Base-by-base conservation (phyloP, 2,329 filamentous ascomycete genomes). In the Fusarium praegraminearum region DNA sequence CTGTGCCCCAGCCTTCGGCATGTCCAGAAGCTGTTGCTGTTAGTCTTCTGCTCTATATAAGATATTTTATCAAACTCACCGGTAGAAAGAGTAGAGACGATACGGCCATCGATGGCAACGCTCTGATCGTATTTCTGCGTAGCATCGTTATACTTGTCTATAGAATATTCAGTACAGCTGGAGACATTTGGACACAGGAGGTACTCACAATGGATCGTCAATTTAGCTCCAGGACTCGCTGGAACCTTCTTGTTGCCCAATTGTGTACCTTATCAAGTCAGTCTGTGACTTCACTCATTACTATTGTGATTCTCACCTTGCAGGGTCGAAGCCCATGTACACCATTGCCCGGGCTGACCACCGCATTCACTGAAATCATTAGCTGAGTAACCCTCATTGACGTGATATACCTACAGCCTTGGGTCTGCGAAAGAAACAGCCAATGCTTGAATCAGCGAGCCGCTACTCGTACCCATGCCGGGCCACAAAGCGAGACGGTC, bases 121-220 rank as follows among this genome's bases (percentile, higher is more conserved):
- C 62, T 70, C 40, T 70, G 67, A 10, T 70, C 67, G 6, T 70
- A 70, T 26, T 66, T n/a, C 2, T 56, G 22, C 4, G 67, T 70
- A 1, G 65, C 61, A 40, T 69, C 65, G 11, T 70, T 70, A 22
- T 69, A 70, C 10, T 56, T 54, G 13, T 70, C 62, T 69, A 18
- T 9, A 1, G 4, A 15, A 3, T 10, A 12, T 2, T 62, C 1
- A 62, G 15, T 13, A 53, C 4, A 32, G 7, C 2, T 24, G 7
- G n/a, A 2, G 3, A 7, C 1, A 5, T 3, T 12, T 7, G 13
- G 18, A 7, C 2, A 40, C 32, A 5, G 12, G 1, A 3, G 7
- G 3, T 40, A 11, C 54, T 35, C 18, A 63, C 67, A 70, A n/a
- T 66, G 62, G 11, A 70, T 69, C 0, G 61, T 66, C 40, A 69